Evolutionary conservation across 495 filamentous ascomycete genomes (phyloP), one percentile per base, ranked within the genome.

Genomic region (Penicillium nucicola): DNA sequence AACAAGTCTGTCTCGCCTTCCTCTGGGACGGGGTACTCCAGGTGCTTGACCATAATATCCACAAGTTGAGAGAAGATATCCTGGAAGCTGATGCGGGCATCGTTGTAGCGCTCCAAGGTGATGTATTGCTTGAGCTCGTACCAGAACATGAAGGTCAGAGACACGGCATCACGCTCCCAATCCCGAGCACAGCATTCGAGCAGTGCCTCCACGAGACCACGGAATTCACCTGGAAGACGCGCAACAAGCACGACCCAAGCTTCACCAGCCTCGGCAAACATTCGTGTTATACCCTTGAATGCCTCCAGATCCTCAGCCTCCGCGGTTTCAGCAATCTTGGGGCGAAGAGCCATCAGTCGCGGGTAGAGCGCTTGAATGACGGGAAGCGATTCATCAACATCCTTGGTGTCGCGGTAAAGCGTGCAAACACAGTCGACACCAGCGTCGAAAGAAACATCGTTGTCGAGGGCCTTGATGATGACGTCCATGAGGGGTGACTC

Each of bases 91-190:
- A 86, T 58, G 23, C 92, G 81, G 13, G 92, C 87, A 48, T 90
- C 78, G n/a, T 84, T 85, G 61, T 96, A 97, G 50, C 84, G 85
- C 6, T 96, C 92, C 30, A 97, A 69, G 6, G 89, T 88, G 28
- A 97, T 76, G 61, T 95, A 96, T 71, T 96, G 90, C 74, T 99
- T 99, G 45, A 99, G 74, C 66, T 99, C 93, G 67, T 95, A 97
- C 93, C 93, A 99, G 73, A 97, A 97, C 43, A 84, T 82, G 68
- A 97, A 97, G 1, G 93, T 99, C 50, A 92, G 81, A 22, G 88
- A 85, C 44, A 97, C 86, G 8, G 89, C 90, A 43, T 97, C 93
- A 47, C 87, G 78, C 42, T 97, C 91, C 64, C 84, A 83, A 65
- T 99, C 93, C 54, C 84, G 77, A 18, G 86, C 86, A 52, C 86